Evolutionary conservation across 2,329 filamentous ascomycete genomes (phyloP), one percentile per base, ranked within the genome.

Genomic region (Ilyonectria destructans): DNA sequence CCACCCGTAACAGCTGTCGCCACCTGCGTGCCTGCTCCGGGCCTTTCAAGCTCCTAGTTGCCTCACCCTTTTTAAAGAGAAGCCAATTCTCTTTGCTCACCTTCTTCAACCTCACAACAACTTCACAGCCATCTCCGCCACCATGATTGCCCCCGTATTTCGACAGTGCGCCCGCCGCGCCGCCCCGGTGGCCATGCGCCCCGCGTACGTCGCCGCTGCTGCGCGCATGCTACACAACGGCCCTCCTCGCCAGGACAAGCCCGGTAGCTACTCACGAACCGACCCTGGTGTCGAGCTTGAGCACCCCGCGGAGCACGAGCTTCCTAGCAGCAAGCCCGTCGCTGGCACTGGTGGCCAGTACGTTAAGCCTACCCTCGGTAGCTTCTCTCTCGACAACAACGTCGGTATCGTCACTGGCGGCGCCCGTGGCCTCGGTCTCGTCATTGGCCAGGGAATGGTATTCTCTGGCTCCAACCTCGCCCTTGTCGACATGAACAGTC

Each of bases 401-500:
- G 93, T 95, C 9, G 94, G 90, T 54, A 86, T 98, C 46, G 93
- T 98, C 45, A 98, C 96, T 1, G 96, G 96, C 59, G 96, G 95
- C 78, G 96, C 96, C 29, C 88, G 95, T 78, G 96, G 96, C 8
- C 83, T 98, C 65, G 96, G 96, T 45, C 85, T 98, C 69, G 95
- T 97, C 74, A 98, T 98, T 93, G 93, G 92, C 58, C 95, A 97
- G 84, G 95, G 93, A 54, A 89, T 97, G 82, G 93, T 97, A 60
- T 91, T 94, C 60, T 96, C 93, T 61, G 96, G 96, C 59, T 93
- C 94, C 10, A 92, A 97, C 80, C 87, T 98, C 69, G 96, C 96
- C 48, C 93, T 98, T 81, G 94, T 98, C 46, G 96, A 98, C 80
- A 86, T 98, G 84, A 97, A 98, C 84, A 92, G 93, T 96, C 82